Percentiles rank a stretch among this genome's conserved stretches.
Conservation (phyloP, 345 rosid species). For the sweet orange (Citrus sinensis) region DNA sequence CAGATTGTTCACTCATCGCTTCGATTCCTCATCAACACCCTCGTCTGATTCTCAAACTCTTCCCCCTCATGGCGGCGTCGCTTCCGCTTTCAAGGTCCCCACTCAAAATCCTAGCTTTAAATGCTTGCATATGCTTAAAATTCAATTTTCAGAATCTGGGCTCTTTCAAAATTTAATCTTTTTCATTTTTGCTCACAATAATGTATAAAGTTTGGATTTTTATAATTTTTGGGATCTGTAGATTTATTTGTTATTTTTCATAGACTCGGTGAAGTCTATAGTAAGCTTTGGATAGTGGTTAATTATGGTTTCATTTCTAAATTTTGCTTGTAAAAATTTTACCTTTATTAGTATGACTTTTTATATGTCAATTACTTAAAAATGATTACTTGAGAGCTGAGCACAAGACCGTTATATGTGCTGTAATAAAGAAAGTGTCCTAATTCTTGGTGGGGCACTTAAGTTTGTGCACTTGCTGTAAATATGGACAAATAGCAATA, state of each 20-base stretch:
- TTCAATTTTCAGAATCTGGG: not conserved
- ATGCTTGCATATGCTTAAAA: not conserved
- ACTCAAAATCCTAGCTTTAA: not conserved
- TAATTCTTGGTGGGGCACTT: slow-evolving; percentile 33
- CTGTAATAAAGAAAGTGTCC: slow-evolving; percentile 11
- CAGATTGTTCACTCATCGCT: slow-evolving; percentile 22
- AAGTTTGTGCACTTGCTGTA: slow-evolving; percentile 31
- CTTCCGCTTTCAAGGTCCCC: slow-evolving; percentile 8
- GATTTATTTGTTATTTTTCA: not conserved
- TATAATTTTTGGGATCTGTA: not conserved
- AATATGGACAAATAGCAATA: slow-evolving; percentile 30
- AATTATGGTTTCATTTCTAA: not conserved
- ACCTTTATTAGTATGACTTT: not conserved
- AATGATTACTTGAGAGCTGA: not conserved
- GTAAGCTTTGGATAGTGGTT: no score
- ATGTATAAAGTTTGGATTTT: not conserved
- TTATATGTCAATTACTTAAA: not conserved
- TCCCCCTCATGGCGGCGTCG: slow-evolving; percentile 4
- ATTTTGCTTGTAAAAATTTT: not conserved
- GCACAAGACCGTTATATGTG: not conserved
- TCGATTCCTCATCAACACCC: slow-evolving; percentile 11
- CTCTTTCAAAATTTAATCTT: not conserved
- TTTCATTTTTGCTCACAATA: not conserved
- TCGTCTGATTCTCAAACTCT: slow-evolving; percentile 5
- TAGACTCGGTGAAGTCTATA: not conserved